Conservation (phyloP, 2,329 filamentous ascomycete genomes). For the Colletotrichum higginsianum region DNA sequence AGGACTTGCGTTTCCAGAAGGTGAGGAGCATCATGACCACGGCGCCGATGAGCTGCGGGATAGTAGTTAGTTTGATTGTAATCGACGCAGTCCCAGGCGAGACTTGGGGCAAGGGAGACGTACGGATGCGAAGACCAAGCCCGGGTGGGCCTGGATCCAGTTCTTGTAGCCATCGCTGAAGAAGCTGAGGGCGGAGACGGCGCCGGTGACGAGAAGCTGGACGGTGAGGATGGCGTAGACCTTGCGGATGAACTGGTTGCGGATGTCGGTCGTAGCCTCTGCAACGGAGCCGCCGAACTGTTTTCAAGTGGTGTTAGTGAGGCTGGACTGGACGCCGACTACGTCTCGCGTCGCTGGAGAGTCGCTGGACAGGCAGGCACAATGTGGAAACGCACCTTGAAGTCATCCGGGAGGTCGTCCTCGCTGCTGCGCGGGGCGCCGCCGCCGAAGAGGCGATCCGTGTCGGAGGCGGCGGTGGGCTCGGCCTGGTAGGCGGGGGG, state of each 20-base stretch:
- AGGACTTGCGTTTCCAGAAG: conserved; percentile 96
- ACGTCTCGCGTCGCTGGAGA: no score
- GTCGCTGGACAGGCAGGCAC: no score
- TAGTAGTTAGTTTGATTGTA: conserved; percentile 43
- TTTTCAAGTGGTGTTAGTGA: conserved; percentile 33
- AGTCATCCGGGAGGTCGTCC: conserved; percentile 95
- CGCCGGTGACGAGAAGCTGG: conserved; percentile 88
- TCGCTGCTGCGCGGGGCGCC: conserved; percentile 83
- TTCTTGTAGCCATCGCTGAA: conserved; percentile 82
- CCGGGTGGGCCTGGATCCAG: conserved; percentile 90
- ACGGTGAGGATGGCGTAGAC: conserved; percentile 98
- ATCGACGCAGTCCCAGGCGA: background rate
- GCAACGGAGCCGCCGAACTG: conserved; percentile 94
- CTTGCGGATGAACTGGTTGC: conserved; percentile 97
- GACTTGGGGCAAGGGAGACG: conserved; percentile 47
- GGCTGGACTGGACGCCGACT: background rate
- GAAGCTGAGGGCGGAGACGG: conserved; percentile 88
- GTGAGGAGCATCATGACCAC: conserved; percentile 89
- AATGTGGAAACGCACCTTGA: conserved; percentile 75
- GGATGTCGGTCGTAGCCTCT: conserved; percentile 94
- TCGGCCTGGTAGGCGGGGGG: conserved; percentile 83
- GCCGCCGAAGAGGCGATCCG: conserved; percentile 72
- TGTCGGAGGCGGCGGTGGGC: conserved; percentile 65
- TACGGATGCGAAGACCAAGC: conserved; percentile 88
- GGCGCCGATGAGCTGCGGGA: conserved; percentile 77